phyloP scores from a whole-genome alignment of 129 eudicot genomes.

The Gnaphalium uliginosum region DNA sequence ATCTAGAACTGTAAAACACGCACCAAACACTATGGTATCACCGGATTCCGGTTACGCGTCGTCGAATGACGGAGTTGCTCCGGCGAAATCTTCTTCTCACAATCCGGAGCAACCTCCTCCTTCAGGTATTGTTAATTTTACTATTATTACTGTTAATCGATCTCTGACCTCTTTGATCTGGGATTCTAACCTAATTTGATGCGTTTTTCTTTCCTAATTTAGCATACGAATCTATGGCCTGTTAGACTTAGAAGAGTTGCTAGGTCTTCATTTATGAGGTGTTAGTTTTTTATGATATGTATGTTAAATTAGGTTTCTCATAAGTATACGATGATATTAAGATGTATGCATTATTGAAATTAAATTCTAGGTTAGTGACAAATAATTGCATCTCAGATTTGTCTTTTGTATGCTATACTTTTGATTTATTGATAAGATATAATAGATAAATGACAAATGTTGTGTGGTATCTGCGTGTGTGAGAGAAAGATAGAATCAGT shows the following conservation, averaged over 20 bases:
- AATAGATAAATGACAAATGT: not conserved
- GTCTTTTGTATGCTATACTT: not conserved
- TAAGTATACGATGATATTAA: not conserved
- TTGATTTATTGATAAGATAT: conserved; percentile 18
- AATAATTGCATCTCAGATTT: conserved; percentile 17
- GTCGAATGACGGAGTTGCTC: conserved; percentile 48
- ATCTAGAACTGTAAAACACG: conserved; percentile 14
- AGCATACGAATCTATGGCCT: not conserved
- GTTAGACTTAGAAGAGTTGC: not conserved
- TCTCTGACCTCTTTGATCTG: conserved; percentile 39
- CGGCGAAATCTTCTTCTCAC: conserved; percentile 44
- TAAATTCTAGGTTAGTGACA: conserved; percentile 17
- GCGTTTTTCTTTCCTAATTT: not conserved
- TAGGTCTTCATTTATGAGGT: not conserved
- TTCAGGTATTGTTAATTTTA: conserved; percentile 18
- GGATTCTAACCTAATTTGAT: conserved; percentile 5
- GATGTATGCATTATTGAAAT: conserved; percentile 1
- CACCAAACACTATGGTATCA: conserved; percentile 41
- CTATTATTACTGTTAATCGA: conserved; percentile 15
- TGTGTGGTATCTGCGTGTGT: not conserved
- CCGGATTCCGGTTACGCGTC: conserved; percentile 59
- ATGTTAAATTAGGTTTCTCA: not conserved
- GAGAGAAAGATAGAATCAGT: not conserved
- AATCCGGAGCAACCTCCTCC: conserved; percentile 40
- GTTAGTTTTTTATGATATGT: conserved; percentile 4